These are phyloP conservation scores for Citrullus mucosospermus DNA, from an alignment of 306 rosid genomes.

Conservation along the genomic window DNA sequence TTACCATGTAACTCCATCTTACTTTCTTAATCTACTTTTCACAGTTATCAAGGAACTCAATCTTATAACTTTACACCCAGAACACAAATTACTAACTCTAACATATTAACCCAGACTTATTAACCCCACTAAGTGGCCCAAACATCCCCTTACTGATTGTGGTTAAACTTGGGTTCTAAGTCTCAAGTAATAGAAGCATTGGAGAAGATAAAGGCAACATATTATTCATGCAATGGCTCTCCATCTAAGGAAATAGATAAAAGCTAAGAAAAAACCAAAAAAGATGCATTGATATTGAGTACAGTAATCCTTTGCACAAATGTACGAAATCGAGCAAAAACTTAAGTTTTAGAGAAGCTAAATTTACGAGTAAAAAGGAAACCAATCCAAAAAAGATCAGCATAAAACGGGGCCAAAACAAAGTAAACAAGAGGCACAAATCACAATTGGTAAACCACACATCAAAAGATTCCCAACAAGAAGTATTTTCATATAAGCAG, in stretches of 20 bases:
- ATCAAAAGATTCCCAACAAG: not conserved
- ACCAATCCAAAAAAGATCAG: not conserved
- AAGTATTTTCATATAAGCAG: not conserved
- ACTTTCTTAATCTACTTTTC: too few species aligned
- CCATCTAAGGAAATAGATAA: not conserved
- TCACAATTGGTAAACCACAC: not conserved
- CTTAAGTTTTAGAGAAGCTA: not conserved
- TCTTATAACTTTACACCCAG: too few species aligned
- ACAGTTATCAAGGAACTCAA: too few species aligned
- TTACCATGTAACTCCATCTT: too few species aligned
- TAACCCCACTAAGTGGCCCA: too few species aligned
- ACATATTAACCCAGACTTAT: too few species aligned
- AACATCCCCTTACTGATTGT: not conserved
- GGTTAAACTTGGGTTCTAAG: not conserved
- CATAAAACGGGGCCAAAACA: not conserved
- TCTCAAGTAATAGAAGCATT: not conserved
- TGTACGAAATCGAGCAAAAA: not conserved
- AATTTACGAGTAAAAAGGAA: not conserved
- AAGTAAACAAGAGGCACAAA: not conserved
- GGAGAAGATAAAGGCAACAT: not conserved
- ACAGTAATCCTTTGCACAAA: not conserved
- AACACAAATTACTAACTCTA: too few species aligned
- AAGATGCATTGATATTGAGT: not conserved
- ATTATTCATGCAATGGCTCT: not conserved
- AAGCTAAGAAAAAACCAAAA: not conserved